phyloP scores from a whole-genome alignment of 2,329 filamentous ascomycete genomes.

The Zalaria obscura region DNA sequence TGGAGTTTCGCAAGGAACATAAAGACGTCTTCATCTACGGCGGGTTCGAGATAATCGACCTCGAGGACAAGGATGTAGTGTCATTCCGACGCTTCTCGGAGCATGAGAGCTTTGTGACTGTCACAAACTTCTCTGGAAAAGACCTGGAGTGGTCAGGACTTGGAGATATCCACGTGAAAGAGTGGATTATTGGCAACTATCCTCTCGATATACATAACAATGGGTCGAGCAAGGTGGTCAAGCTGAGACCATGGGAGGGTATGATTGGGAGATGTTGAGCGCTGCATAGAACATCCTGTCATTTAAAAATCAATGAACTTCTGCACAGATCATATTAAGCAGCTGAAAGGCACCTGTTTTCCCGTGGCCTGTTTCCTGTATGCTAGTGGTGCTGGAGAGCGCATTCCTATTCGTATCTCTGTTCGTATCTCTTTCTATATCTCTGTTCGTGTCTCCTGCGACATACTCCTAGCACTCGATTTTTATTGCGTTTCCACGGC shows the following conservation, averaged over 20 bases:
- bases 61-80: constrained; percentile 1
- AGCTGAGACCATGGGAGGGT: neutral
- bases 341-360: neutral
- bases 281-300: neutral
- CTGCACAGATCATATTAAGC: no score
- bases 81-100: neutral
- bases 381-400: no score
- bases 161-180: neutral
- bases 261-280: neutral
- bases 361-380: no score
- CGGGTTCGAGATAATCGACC: neutral
- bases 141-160: neutral
- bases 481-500: no score
- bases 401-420: no score
- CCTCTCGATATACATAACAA: neutral
- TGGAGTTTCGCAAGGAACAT: constrained; percentile 10
- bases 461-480: no score
- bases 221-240: neutral
- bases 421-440: no score
- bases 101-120: neutral
- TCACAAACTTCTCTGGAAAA: constrained; percentile 1
- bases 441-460: no score
- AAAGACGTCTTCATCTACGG: constrained; percentile 12
- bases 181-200: constrained; percentile 2
- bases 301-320: neutral